These are phyloP conservation scores for Solanum dulcamara DNA, from an alignment of 257 asterid species.

Conservation along the genomic window DNA sequence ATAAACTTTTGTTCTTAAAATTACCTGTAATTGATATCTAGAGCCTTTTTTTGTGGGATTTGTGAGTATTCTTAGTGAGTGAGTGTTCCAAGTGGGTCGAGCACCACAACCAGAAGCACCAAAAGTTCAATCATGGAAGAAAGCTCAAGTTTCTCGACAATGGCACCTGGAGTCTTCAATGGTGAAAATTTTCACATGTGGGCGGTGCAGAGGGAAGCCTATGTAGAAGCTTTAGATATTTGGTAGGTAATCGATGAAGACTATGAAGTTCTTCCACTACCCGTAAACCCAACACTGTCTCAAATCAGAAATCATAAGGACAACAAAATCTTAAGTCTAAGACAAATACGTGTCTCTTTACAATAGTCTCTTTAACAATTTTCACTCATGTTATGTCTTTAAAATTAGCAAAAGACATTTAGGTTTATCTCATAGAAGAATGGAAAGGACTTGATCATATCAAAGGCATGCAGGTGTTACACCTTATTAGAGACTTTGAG, in stretches of 20 bases:
- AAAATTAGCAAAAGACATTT: not conserved
- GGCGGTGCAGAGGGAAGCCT: not conserved
- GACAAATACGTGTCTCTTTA: not conserved
- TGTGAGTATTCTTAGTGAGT: too few relatives aligned
- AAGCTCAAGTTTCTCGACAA: too few relatives aligned
- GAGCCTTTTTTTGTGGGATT: too few relatives aligned
- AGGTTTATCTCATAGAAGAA: not conserved
- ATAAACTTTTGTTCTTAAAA: too few relatives aligned
- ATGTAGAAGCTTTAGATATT: not conserved
- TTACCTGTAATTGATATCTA: too few relatives aligned
- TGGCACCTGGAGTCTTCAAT: not conserved
- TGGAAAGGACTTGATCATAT: not conserved
- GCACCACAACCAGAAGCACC: not conserved
- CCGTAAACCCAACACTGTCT: not conserved
- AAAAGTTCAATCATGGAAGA: not conserved
- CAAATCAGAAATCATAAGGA: not conserved
- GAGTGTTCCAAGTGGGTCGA: too few relatives aligned
- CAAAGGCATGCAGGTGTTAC: not conserved
- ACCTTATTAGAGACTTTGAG: not conserved
- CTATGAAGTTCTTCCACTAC: not conserved
- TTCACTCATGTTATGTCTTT: not conserved
- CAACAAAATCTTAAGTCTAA: too few relatives aligned
- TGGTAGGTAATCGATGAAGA: not conserved
- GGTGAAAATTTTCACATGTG: too few relatives aligned
- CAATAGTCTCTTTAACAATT: too few relatives aligned